Conservation (phyloP, 306 rosid genomes). For the Neltuma alba region DNA sequence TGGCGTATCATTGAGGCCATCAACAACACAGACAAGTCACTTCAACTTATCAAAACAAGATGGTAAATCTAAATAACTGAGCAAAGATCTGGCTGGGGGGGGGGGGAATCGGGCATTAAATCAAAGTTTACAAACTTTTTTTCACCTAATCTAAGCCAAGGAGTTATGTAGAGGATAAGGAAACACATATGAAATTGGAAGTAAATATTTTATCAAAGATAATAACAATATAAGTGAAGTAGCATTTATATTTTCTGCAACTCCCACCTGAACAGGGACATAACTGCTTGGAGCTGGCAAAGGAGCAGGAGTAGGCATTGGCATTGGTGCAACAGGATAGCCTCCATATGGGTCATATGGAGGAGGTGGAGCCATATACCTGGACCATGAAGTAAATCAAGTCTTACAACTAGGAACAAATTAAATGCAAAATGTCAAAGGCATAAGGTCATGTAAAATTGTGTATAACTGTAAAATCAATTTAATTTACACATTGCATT, state of each 20-base stretch:
- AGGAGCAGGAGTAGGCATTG: slow-evolving; percentile 79
- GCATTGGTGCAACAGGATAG: slow-evolving; percentile 90
- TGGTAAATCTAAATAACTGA: background rate
- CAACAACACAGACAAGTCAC: background rate
- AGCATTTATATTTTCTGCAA: background rate
- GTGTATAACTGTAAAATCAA: background rate
- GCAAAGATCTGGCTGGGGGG: background rate
- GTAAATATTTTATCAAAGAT: background rate
- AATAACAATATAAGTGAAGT: background rate
- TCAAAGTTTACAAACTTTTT: background rate
- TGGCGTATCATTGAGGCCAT: background rate
- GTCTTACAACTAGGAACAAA: slow-evolving; percentile 8
- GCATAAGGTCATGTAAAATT: background rate
- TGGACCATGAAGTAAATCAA: slow-evolving; percentile 42
- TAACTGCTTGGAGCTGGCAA: slow-evolving; percentile 88
- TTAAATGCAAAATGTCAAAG: background rate
- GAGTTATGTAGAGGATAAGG: background rate
- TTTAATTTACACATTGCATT: background rate
- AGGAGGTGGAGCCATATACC: slow-evolving; percentile 98
- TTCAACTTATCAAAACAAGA: slow-evolving; percentile 5
- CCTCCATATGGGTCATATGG: slow-evolving; percentile 86
- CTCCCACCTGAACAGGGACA: slow-evolving; percentile 85
- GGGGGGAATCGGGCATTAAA: background rate
- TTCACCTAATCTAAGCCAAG: background rate
- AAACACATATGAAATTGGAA: background rate